Base-by-base conservation (phyloP, 352 stramenopile species). In the Phytopythium cucurbitacearum region DNA sequence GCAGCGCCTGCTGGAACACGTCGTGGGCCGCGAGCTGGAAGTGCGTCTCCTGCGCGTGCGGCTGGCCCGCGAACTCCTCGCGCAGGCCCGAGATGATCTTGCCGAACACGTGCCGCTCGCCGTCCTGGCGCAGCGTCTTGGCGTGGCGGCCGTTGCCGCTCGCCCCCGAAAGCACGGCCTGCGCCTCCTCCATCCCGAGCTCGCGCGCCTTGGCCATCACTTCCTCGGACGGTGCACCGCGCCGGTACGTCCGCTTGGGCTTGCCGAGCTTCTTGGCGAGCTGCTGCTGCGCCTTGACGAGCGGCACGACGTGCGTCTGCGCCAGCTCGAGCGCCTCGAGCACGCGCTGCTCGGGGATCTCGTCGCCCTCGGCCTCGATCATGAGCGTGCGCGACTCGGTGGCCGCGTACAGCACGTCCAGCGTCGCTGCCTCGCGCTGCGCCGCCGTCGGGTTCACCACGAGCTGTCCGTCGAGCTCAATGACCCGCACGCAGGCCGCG, bases 401-500 rank as follows among this genome's bases (percentile, higher is more conserved):
- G 28, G 71, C 89, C 11, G 87, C 86, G 59, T 95, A 97, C 15
- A 97, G 58, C 46, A 97, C 60, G 62, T 95, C 75, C 21, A 95
- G 77, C 40, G 71, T 92, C 51, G 73, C 81, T 8, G 73, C 60
- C 43, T 88, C 77, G 36, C 78, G 80, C 59, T 95, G 83, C 21
- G 67, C 62, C 5, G 69, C 67, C 16, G 86, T 95, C 21, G 89
- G 89, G 72, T 99, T 98, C n/a, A 94, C 62, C n/a, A 98, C 75
- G 32, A 98, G 70, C 48, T 94, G 76, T 38, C 89, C 88, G 58
- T 89, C 69, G 16, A 94, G 65, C 35, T 93, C 75, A 7, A 85
- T 81, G 7, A 98, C 77, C 54, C 91, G 82, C 28, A 98, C 89
- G 51, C 82, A 94, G 34, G 87, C 95, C 1, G 98, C 74, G 8